phyloP scores from a whole-genome alignment of 2,329 filamentous ascomycete genomes.

The Fusarium temperatum region DNA sequence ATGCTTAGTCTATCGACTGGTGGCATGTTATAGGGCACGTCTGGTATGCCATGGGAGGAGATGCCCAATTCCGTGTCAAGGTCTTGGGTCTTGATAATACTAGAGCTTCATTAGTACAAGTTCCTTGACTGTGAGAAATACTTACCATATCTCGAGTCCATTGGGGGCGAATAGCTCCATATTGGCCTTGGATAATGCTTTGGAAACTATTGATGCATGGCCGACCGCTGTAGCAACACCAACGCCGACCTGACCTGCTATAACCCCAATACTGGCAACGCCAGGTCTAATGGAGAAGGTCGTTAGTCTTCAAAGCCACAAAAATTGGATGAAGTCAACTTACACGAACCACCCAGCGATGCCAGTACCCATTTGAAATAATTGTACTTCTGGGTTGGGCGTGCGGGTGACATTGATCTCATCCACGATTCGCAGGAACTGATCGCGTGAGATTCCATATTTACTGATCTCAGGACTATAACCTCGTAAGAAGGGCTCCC shows the following conservation, averaged over 20 bases:
- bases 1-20: background rate
- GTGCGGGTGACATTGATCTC: background rate
- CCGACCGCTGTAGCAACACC: background rate
- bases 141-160: background rate
- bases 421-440: background rate
- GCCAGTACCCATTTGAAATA: background rate
- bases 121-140: fast-evolving
- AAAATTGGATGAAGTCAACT: background rate
- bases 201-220: background rate
- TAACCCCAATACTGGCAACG: background rate
- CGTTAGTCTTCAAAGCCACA: background rate
- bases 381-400: background rate
- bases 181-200: background rate
- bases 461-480: background rate
- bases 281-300: background rate
- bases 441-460: background rate
- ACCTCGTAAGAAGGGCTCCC: background rate
- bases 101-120: background rate
- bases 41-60: background rate
- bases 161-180: background rate
- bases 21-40: background rate
- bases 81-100: background rate
- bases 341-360: background rate
- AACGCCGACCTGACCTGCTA: background rate
- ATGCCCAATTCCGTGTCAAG: background rate